A percentile compares a stretch with the other conserved stretches of the same genome.
phyloP scores from a whole-genome alignment of 495 filamentous ascomycete species.

The Tetracladium marchalianum region DNA sequence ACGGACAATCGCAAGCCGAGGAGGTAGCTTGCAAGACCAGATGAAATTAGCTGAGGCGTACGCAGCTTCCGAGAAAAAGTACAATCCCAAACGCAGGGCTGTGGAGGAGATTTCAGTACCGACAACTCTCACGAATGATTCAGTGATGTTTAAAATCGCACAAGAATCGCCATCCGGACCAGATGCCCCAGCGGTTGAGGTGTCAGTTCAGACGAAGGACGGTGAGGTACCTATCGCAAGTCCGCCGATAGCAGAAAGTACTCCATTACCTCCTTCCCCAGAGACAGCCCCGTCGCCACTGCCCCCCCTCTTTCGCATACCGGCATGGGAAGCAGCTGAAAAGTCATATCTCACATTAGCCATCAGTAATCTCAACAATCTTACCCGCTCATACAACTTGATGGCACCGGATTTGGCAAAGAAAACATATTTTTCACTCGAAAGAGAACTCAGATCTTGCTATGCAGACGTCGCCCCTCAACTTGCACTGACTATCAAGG shows the following conservation, averaged over 20 bases:
- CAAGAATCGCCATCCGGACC: constrained; percentile 20
- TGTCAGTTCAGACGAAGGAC: constrained; percentile 9
- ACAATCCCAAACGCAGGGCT: constrained; percentile 38
- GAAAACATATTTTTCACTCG: constrained; percentile 83
- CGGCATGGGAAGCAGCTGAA: constrained; percentile 60
- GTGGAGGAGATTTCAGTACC: constrained; percentile 37
- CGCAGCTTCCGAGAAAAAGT: constrained; percentile 57
- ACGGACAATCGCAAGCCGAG: constrained; percentile 66
- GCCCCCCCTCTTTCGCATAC: constrained; percentile 50
- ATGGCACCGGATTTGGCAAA: constrained; percentile 87
- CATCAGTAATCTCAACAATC: constrained; percentile 66
- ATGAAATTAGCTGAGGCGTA: constrained; percentile 62
- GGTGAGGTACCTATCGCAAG: background rate
- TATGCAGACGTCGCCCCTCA: constrained; percentile 78
- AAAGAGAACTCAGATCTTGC: constrained; percentile 70
- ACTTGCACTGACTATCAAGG: constrained; percentile 59
- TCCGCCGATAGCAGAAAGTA: background rate
- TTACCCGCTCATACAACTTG: constrained; percentile 86
- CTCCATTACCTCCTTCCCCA: background rate
- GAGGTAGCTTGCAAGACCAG: constrained; percentile 69
- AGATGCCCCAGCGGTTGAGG: constrained; percentile 5
- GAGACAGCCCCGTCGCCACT: constrained; percentile 4
- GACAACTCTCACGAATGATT: constrained; percentile 36
- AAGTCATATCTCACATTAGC: constrained; percentile 67
- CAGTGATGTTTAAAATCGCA: constrained; percentile 34